Evolutionary conservation across 306 rosid genomes (phyloP), one percentile per base, ranked within the genome.

Genomic region (Urtica urens): DNA sequence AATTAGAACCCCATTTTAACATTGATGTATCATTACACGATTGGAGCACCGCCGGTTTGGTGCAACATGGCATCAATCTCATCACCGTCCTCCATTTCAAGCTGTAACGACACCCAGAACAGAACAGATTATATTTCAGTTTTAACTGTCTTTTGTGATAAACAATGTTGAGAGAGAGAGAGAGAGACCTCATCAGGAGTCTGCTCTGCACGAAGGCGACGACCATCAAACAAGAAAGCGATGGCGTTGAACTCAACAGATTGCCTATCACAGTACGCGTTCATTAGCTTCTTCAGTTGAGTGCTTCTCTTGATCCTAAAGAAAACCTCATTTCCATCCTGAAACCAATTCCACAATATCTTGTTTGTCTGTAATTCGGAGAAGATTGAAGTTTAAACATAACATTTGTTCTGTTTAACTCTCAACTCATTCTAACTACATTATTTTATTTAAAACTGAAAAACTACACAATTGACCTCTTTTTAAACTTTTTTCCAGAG

Each of bases 231-330:
- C 46, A 79, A 45, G 43, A 86, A 82, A 10, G 77, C 81, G 30
- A 74, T 70, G 5, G 86, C 54, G 31, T 63, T 68, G 0, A 68
- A 3, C 42, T 74, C 86, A 38, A 72, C 77, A 49, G 80, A 79
- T 64, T 79, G 76, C n/a, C 72, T 65, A 63, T 75, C 83, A 45
- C 94, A 86, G 21, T 86, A 82, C 2, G 83, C 86, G 51, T 77
- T 75, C 90, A 86, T 79, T 16, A 82, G 75, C 71, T 79, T 86
- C 73, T 68, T 82, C 73, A 82, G 66, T 24, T 82, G 94, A 25
- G 86, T 68, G 64, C 68, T 77, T 42, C 76, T 72, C 62, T 86
- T 86, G 28, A 82, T 74, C 79, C 73, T 72, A 38, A 79, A 79
- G 55, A 70, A 77, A 0, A 82, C 69, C 50, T 82, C 86, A 51